Conservation (phyloP, 2,329 filamentous ascomycete species). For the Colletotrichum echinochloae region DNA sequence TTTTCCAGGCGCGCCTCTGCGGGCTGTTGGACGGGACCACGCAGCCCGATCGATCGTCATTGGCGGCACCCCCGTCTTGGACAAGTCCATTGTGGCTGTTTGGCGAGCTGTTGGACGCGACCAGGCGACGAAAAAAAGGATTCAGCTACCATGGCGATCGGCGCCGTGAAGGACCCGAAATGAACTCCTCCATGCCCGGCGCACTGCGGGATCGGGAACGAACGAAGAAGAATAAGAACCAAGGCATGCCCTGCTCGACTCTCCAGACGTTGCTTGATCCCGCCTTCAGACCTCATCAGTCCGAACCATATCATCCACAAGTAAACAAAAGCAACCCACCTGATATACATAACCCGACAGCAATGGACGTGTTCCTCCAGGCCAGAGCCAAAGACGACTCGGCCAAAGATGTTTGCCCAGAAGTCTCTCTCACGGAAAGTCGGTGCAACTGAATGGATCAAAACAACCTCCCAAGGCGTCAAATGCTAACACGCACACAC, state of each 20-base stretch:
- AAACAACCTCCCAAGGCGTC: background rate
- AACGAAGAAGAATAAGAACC: background rate
- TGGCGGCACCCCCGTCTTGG: background rate
- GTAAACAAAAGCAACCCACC: background rate
- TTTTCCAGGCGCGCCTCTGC: background rate
- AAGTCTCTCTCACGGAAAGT: slow-evolving; percentile 27
- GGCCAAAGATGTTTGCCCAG: slow-evolving; percentile 16
- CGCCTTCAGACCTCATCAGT: background rate
- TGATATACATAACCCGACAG: too few species aligned
- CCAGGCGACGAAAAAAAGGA: background rate
- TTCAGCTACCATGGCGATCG: background rate
- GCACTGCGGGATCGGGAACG: too few species aligned
- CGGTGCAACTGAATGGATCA: background rate
- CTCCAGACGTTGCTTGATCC: background rate
- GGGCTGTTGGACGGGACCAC: background rate
- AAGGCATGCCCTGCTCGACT: background rate
- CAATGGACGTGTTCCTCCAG: background rate
- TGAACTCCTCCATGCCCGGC: too few species aligned
- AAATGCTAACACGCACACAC: background rate
- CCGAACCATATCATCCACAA: background rate
- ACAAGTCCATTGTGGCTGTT: background rate
- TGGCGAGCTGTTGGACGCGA: background rate
- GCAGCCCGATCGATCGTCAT: background rate
- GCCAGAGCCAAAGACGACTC: background rate
- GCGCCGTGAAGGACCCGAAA: background rate